These are phyloP conservation scores for Phytopythium helicoides DNA, from an alignment of 352 stramenopile species.

Conservation along the genomic window DNA sequence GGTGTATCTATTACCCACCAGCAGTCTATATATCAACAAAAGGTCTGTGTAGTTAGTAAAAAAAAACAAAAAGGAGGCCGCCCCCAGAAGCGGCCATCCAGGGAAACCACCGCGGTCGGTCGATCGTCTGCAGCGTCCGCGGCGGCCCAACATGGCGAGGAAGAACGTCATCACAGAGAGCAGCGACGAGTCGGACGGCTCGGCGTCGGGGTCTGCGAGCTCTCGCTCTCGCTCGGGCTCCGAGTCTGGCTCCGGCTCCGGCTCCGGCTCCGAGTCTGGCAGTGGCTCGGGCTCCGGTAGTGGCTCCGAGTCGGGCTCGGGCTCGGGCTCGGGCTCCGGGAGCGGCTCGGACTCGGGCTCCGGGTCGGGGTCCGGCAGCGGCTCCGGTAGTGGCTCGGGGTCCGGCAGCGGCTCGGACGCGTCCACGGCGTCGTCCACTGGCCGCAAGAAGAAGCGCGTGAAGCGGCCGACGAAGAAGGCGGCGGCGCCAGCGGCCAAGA, in stretches of 20 bases:
- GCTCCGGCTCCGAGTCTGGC: constrained; percentile 33
- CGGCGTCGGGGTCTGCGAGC: constrained; percentile 51
- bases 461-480: constrained; percentile 46
- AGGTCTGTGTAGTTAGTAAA: too few relatives aligned
- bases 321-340: constrained; percentile 21
- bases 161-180: constrained; percentile 75
- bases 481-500: constrained; percentile 21
- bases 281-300: constrained; percentile 27
- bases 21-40: too few relatives aligned
- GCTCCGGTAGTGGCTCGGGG: constrained; percentile 26
- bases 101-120: neutral
- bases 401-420: constrained; percentile 18
- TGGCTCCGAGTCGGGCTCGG: constrained; percentile 27
- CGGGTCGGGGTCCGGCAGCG: constrained; percentile 29
- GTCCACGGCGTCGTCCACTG: constrained; percentile 24
- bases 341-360: constrained; percentile 6
- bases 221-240: constrained; percentile 43
- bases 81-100: neutral
- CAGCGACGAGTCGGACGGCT: constrained; percentile 74
- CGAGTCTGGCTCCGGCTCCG: constrained; percentile 20
- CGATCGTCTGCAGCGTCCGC: neutral
- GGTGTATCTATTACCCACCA: too few relatives aligned
- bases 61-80: too few relatives aligned
- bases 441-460: constrained; percentile 49
- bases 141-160: constrained; percentile 27